phyloP scores from a whole-genome alignment of 192 early-diverging fungal species.

The Coemansia javaensis region DNA sequence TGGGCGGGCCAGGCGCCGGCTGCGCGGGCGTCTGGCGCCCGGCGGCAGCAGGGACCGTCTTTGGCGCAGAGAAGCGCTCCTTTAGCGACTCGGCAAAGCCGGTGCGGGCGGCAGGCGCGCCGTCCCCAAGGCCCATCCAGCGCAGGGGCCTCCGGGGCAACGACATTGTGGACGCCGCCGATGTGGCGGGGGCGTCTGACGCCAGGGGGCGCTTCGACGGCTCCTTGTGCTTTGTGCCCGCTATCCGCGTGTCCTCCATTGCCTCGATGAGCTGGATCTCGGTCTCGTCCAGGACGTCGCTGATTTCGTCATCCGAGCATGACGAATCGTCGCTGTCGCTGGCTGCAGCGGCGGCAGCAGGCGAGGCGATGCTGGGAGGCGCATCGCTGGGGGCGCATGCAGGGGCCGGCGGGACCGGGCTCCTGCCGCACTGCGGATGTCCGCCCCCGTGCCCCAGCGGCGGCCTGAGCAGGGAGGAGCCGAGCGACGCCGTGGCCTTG shows the following conservation, averaged over 20 bases:
- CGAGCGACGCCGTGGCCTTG: conserved; percentile 11
- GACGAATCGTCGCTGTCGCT: conserved; percentile 22
- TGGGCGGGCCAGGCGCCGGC: too few relatives aligned
- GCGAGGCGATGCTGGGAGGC: neutral
- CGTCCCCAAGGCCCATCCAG: conserved; percentile 37
- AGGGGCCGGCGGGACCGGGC: too few relatives aligned
- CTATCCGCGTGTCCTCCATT: conserved; percentile 44
- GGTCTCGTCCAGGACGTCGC: conserved; percentile 46
- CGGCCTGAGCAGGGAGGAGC: neutral
- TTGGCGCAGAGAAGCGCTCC: conserved; percentile 32
- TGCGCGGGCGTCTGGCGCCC: neutral
- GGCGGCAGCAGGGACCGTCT: neutral
- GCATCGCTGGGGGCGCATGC: neutral
- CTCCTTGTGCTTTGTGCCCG: conserved; percentile 12
- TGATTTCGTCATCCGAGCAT: conserved; percentile 40
- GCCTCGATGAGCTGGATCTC: conserved; percentile 49
- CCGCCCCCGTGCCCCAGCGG: too few relatives aligned
- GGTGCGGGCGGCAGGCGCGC: conserved; percentile 1
- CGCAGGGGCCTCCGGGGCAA: conserved; percentile 11
- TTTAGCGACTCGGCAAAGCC: conserved; percentile 37
- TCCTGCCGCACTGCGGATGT: too few relatives aligned
- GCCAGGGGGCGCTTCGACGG: conserved; percentile 1
- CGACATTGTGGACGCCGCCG: conserved; percentile 1
- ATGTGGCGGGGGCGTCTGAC: too few relatives aligned
- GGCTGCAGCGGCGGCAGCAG: conserved; percentile 2